Evolutionary conservation across 768 basidiomycete genomes (phyloP).

Genomic region (Inosperma sp.): DNA sequence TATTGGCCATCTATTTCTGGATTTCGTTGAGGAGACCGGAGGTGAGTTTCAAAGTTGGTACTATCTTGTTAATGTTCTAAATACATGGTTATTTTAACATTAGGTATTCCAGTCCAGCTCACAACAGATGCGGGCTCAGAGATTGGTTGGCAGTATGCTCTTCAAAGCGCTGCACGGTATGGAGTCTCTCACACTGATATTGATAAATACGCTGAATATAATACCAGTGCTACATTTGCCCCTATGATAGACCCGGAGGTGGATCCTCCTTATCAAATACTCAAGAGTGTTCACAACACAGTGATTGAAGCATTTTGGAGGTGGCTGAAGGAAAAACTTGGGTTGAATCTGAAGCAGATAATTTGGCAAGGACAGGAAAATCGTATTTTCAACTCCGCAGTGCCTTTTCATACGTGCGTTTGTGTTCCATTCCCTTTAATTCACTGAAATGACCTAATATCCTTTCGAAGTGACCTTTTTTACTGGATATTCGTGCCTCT

Average conservation of each 20-base stretch:
- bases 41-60: conserved; percentile 16
- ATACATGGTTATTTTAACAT: background rate
- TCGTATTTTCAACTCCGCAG: conserved; percentile 16
- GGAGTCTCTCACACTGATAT: background rate
- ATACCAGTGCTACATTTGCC: conserved; percentile 17
- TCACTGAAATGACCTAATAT: background rate
- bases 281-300: conserved; percentile 29
- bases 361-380: conserved; percentile 21
- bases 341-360: conserved; percentile 15
- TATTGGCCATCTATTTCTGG: conserved; percentile 31
- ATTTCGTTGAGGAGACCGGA: conserved; percentile 25
- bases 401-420: conserved; percentile 18
- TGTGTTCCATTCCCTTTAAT: too few species aligned
- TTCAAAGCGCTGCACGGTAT: conserved; percentile 16
- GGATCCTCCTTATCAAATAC: conserved; percentile 14
- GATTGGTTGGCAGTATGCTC: conserved; percentile 22
- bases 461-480: conserved; percentile 22
- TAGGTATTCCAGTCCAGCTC: conserved; percentile 26
- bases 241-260: conserved; percentile 19
- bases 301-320: conserved; percentile 30
- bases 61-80: background rate
- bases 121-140: conserved; percentile 31
- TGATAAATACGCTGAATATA: background rate
- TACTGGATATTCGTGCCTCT: conserved; percentile 32
- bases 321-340: conserved; percentile 21